Evolutionary conservation across 1,284 basidiomycete species (phyloP), one percentile per base, ranked within the genome.

Genomic region (Microbotryum saponariae): DNA sequence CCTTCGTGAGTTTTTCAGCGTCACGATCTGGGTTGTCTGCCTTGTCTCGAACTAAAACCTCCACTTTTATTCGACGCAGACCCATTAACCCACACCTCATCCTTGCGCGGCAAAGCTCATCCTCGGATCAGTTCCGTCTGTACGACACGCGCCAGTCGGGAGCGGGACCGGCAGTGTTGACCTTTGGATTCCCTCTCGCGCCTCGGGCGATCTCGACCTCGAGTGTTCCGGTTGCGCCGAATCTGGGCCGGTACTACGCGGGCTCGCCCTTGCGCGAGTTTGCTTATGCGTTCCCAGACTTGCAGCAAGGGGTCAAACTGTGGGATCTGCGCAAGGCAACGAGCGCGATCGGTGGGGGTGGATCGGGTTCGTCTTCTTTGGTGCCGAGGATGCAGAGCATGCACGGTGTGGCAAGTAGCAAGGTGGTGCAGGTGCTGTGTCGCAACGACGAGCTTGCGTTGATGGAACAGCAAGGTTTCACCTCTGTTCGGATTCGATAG

Each of bases 231-330:
- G 27, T 51, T 3, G 47, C 56, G 12, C 60, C 61, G 1, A 68
- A 55, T 18, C 60, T 68, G 59, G 57, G 61, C 2, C 56, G 66
- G 3, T 68, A 68, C 57, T 61, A 27, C 63, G 61, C 8, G 66
- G 66, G 2, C 51, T 53, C 25, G 12, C 37, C 37, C 14, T 48
- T 59, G 14, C 54, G 54, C 29, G 64, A 60, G 12, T 63, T 55
- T 4, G 46, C 63, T 23, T 61, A 59, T n/a, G 66, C 55, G 2
- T 60, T 60, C 45, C 66, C 66, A 2, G 66, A 68, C 33, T 25
- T 54, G 25, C 57, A 59, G 9, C 42, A 51, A 14, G 61, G 63
- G 21, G 61, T 68, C 51, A 65, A 68, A 58, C 51, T 58, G 33
- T 58, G 50, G 37, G 57, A 58, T n/a, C 21, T 58, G 14, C n/a